A percentile compares a stretch with the other conserved stretches of the same genome.
phyloP scores from a whole-genome alignment of 495 filamentous ascomycete genomes.

The Neurospora sp. region DNA sequence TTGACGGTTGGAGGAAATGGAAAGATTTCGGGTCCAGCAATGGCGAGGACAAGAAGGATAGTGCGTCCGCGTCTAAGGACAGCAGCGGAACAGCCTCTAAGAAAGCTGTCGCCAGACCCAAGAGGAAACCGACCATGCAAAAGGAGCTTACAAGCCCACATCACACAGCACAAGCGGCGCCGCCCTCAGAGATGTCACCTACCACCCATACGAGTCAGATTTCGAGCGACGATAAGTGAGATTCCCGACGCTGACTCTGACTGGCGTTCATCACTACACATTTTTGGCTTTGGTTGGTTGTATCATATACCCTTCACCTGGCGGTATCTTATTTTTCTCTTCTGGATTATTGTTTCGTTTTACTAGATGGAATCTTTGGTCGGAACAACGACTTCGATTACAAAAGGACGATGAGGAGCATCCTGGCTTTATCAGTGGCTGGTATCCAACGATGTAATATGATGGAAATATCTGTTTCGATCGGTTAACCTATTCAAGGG shows the following conservation, averaged over 20 bases:
- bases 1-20: constrained; percentile 97
- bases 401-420: not conserved
- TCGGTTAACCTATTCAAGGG: not conserved
- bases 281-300: not conserved
- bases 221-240: not conserved
- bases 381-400: not conserved
- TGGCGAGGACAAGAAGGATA: not conserved
- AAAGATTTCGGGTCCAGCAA: constrained; percentile 47
- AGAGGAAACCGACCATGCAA: not conserved
- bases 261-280: not conserved
- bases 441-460: not conserved
- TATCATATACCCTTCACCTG: not conserved
- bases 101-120: not conserved
- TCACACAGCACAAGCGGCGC: not conserved
- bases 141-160: not conserved
- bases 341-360: not conserved
- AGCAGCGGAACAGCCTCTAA: not conserved
- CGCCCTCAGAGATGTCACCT: not conserved
- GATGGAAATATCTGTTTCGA: not conserved
- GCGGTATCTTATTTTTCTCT: not conserved
- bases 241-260: not conserved
- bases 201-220: not conserved
- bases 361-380: not conserved
- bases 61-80: not conserved
- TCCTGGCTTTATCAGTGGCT: not conserved